Conservation (phyloP, 2,329 filamentous ascomycete genomes). For the Aspergillus sp. region DNA sequence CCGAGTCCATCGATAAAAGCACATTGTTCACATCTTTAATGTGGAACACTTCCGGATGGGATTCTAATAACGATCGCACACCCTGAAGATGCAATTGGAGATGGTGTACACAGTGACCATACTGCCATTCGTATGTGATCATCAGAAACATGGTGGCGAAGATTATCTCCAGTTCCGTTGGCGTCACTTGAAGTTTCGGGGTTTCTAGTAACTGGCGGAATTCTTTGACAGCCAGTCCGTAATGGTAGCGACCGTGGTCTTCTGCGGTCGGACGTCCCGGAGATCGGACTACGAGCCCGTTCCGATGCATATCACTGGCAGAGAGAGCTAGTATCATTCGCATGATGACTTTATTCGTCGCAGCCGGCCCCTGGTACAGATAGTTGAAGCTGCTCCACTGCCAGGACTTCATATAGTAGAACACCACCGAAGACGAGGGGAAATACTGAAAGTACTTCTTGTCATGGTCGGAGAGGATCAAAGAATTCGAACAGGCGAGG, state of each 20-base stretch:
- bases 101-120: conserved; percentile 34
- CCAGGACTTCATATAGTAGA: conserved; percentile 40
- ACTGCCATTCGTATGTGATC: conserved; percentile 38
- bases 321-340: conserved; percentile 40
- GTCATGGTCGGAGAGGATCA: conserved; percentile 35
- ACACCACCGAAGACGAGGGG: conserved; percentile 33
- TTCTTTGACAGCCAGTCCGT: conserved; percentile 37
- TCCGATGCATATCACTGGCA: conserved; percentile 38
- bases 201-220: conserved; percentile 36
- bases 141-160: conserved; percentile 40
- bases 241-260: conserved; percentile 35
- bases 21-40: conserved; percentile 30
- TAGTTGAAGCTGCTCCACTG: conserved; percentile 39
- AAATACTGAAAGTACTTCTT: conserved; percentile 36
- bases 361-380: conserved; percentile 36
- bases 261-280: conserved; percentile 29
- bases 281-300: conserved; percentile 26
- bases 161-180: conserved; percentile 32
- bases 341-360: conserved; percentile 38
- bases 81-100: conserved; percentile 38
- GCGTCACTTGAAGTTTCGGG: conserved; percentile 25
- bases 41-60: conserved; percentile 34
- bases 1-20: conserved; percentile 22
- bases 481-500: conserved; percentile 33
- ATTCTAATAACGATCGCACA: conserved; percentile 35